Evolutionary conservation across 1,284 basidiomycete genomes (phyloP), one percentile per base, ranked within the genome.

Genomic region (Inonotus hispidus): DNA sequence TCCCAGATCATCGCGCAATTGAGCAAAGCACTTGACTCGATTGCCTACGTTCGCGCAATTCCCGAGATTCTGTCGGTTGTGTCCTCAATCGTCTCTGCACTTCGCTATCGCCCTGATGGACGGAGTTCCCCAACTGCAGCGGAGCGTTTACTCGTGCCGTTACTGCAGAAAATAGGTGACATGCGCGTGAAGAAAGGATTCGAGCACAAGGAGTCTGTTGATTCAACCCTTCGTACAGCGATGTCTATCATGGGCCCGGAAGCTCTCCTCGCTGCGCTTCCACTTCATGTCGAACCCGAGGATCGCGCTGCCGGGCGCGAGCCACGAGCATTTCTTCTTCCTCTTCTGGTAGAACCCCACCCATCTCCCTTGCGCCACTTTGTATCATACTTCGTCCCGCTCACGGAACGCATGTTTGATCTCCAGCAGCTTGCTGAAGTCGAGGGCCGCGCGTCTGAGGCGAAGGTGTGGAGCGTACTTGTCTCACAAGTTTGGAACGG

Each of bases 401-500:
- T 99, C 39, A 97, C 93, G 43, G 95, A 98, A 73, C 82, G 87
- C 43, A 88, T 99, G 81, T 99, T 98, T 70, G 85, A 93, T 68
- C 76, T 93, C 54, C 89, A 95, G 72, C 82, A 86, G 73, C 84
- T 81, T 4, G 89, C 92, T 0, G 88, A 91, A 64, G 75, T 79
- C 3, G 87, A 85, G 53, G 85, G 82, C 13, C 84, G 87, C 52
- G 79, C 79, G 53, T 84, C 92, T 5, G 95, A 98, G 73, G 91
- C 90, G 19, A 98, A 98, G 74, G 87, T 98, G 52, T 98, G 93
- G 90, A 90, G 86, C 67, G 93, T 96, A 10, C 80, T 98, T 37
- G 87, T 97, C 41, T 86, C 90, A 35, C 96, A 99, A 73, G 85
- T 97, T 53, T 98, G 96, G 96, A 81, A 85, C 63, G 94, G 95